Conservation (phyloP, 2,329 filamentous ascomycete species). For the Aspergillus arachidicola region DNA sequence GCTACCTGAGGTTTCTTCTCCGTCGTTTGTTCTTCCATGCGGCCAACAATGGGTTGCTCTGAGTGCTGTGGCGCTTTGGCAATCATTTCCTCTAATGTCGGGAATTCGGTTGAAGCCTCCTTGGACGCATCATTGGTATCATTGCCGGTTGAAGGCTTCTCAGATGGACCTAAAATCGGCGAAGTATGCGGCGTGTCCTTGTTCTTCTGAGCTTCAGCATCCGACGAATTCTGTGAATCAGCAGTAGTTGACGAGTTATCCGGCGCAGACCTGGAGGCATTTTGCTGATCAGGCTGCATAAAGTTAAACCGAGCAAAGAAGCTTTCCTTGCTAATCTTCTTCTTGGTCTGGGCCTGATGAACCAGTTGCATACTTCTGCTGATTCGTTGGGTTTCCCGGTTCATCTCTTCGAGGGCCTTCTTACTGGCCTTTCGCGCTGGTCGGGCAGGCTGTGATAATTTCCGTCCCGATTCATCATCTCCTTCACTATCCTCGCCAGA, state of each 20-base stretch:
- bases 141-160: conserved; percentile 9
- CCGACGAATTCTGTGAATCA: conserved; percentile 56
- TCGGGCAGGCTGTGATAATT: conserved; percentile 68
- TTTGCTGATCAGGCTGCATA: conserved; percentile 46
- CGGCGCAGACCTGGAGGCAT: conserved; percentile 27
- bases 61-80: conserved; percentile 27
- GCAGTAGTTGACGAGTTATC: conserved; percentile 42
- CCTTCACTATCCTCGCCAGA: conserved; percentile 60
- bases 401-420: conserved; percentile 93
- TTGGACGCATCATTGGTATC: background rate
- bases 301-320: conserved; percentile 86
- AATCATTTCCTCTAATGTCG: conserved; percentile 42
- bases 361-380: conserved; percentile 86
- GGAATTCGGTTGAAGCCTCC: conserved; percentile 37
- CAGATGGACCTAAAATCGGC: conserved; percentile 40
- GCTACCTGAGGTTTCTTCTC: conserved; percentile 26
- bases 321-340: conserved; percentile 82
- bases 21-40: conserved; percentile 16
- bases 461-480: conserved; percentile 65
- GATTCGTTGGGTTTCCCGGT: conserved; percentile 89
- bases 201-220: conserved; percentile 45
- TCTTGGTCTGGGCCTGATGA: conserved; percentile 87
- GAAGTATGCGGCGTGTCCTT: conserved; percentile 74
- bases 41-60: conserved; percentile 10
- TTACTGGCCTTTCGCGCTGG: conserved; percentile 84